Conservation (phyloP, 306 rosid genomes). For the Citrullus amarus region DNA sequence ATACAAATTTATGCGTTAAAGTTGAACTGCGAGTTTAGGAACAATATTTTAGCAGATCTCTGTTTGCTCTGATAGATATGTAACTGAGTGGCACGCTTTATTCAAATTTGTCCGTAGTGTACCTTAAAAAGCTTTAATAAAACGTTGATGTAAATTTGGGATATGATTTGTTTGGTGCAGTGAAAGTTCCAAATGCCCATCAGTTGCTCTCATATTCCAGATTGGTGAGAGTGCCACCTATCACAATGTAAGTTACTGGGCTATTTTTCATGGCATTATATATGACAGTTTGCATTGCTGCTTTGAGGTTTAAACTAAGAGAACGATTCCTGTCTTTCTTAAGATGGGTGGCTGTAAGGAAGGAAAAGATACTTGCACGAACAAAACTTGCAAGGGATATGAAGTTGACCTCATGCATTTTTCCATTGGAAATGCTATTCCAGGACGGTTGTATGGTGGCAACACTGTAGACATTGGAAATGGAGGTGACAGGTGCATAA, state of each 20-base stretch:
- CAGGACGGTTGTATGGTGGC: constrained; percentile 87
- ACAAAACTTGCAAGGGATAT: constrained; percentile 77
- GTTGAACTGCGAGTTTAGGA: background rate
- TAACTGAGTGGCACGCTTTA: background rate
- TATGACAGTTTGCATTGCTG: constrained; percentile 2
- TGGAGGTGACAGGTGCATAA: constrained; percentile 71
- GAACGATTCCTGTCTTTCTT: constrained; percentile 12
- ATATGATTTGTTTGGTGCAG: constrained; percentile 29
- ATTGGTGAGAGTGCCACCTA: constrained; percentile 69
- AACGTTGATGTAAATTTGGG: background rate
- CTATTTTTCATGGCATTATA: background rate
- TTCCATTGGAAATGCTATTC: constrained; percentile 85
- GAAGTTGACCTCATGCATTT: constrained; percentile 97
- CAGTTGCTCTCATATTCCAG: constrained; percentile 92
- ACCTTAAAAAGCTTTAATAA: background rate
- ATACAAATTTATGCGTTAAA: too few species aligned
- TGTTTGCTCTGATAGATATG: background rate
- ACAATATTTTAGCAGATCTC: background rate
- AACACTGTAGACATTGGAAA: constrained; percentile 65
- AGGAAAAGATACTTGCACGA: constrained; percentile 54
- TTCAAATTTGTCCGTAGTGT: background rate
- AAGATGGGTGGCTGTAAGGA: constrained; percentile 95
- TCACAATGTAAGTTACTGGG: constrained; percentile 47
- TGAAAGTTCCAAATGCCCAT: constrained; percentile 60
- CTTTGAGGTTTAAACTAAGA: constrained; percentile 11